Base-by-base conservation (phyloP, 2,329 filamentous ascomycete genomes). In the Sclerotinia borealis region DNA sequence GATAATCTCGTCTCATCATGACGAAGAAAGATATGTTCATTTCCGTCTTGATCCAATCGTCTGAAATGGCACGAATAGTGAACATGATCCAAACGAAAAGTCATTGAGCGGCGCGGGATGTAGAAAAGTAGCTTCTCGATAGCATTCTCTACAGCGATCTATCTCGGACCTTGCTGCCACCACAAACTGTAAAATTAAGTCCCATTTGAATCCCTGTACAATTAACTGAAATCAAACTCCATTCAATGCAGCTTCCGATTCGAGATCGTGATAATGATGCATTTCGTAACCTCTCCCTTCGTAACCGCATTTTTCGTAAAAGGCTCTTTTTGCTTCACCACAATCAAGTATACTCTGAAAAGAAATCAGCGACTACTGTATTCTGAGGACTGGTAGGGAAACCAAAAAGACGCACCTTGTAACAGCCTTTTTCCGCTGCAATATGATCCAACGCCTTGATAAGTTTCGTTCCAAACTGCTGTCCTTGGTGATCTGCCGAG, bases 401-500 rank as follows among this genome's bases (percentile, higher is more conserved):
- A 39, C 6, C 19, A 1, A 19, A 22, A 27, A n/a, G 29, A 41
- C 65, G 22, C 56, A 64, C 66, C 55, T 93, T 98, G 78, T 98
- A 98, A 79, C 93, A 97, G 61, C 93, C 93, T 63, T 93, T 88
- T 75, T 91, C 84, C 74, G 91, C 86, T 63, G 92, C 92, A 66
- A 97, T 87, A 75, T 83, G 88, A 78, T 97, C 93, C 74, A 98
- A 83, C 9, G 93, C 92, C 79, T 97, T 91, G 72, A 98, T 97
- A 70, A 98, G 89, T 69, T 91, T 84, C 73, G 96, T 80, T 6
- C 93, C 93, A 54, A 98, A 82, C 79, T 96, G 96, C 85, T 97
- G 97, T 71, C 93, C 93, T 77, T 97, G 93, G 79, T 97, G 92
- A 72, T 93, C 90, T 78, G 92, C 92, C 69, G 90, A 87, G 48